phyloP scores from a whole-genome alignment of 352 stramenopile species.

The Globisporangium rhizosaccharum region DNA sequence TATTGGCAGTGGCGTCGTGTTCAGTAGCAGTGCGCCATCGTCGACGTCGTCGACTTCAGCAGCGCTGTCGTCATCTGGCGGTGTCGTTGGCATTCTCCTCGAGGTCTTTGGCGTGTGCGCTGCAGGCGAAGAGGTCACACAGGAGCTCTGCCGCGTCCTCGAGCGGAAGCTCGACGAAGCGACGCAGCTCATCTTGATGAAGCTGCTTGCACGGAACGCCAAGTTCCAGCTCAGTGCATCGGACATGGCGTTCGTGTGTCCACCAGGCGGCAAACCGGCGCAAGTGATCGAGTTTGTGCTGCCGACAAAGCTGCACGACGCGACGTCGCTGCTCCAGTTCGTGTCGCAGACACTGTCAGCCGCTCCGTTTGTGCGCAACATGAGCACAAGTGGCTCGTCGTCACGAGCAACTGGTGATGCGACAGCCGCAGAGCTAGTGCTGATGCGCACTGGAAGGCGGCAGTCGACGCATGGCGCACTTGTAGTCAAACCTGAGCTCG shows the following conservation, averaged over 20 bases:
- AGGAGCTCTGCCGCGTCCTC: constrained; percentile 73
- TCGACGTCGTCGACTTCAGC: constrained; percentile 1
- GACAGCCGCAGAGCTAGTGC: not conserved
- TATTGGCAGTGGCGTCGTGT: constrained; percentile 4
- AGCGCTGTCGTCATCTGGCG: not conserved
- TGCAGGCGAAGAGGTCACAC: constrained; percentile 77
- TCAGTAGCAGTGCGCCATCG: not conserved
- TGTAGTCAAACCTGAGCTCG: not conserved
- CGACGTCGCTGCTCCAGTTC: constrained; percentile 39
- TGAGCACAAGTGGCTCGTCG: constrained; percentile 19
- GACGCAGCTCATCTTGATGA: constrained; percentile 84
- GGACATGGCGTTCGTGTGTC: constrained; percentile 77
- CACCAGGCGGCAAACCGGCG: constrained; percentile 31
- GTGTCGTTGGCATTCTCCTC: constrained; percentile 50
- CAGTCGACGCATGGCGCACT: constrained; percentile 3
- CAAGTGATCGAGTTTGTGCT: constrained; percentile 40
- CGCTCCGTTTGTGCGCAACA: constrained; percentile 49
- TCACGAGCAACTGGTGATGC: constrained; percentile 1
- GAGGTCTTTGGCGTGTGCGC: constrained; percentile 82
- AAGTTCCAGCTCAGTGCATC: constrained; percentile 79
- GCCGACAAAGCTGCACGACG: constrained; percentile 29
- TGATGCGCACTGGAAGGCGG: constrained; percentile 3
- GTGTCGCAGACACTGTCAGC: constrained; percentile 56
- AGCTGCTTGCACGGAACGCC: constrained; percentile 72
- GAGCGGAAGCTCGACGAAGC: constrained; percentile 86